Percentiles rank a stretch among this genome's conserved stretches.
These are phyloP conservation scores for Diaporthe eres DNA, from an alignment of 2,329 filamentous ascomycete genomes.

Conservation along the genomic window DNA sequence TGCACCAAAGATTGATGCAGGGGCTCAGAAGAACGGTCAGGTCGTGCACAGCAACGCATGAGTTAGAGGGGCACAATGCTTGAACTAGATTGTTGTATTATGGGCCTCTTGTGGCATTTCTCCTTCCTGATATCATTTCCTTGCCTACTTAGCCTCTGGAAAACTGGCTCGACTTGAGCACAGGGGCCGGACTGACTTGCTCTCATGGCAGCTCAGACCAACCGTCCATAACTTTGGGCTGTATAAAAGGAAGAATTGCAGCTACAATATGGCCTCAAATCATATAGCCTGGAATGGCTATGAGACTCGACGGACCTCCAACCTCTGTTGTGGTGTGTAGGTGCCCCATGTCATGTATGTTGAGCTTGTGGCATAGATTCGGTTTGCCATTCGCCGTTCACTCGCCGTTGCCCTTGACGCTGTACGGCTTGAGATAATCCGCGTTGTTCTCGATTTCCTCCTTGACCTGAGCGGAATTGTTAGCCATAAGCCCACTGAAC, in stretches of 20 bases:
- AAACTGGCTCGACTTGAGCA: not conserved
- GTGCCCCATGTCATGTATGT: not conserved
- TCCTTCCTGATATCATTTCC: not conserved
- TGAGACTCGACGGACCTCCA: not conserved
- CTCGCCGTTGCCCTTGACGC: conserved; percentile 62
- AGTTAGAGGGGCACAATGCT: not conserved
- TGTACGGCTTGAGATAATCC: conserved; percentile 85
- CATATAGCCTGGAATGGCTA: not conserved
- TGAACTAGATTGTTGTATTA: conserved; percentile 14
- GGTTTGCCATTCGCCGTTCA: not conserved
- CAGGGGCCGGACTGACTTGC: not conserved
- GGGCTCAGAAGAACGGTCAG: not conserved
- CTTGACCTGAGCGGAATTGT: conserved; percentile 75
- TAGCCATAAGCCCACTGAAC: not conserved
- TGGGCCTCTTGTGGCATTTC: not conserved
- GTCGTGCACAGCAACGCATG: not conserved
- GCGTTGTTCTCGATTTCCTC: conserved; percentile 90
- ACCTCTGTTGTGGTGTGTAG: not conserved
- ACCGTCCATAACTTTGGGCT: not conserved
- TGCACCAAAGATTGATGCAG: not conserved
- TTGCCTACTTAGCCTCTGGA: not conserved
- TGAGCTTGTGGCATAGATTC: not conserved
- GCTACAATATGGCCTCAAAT: conserved; percentile 9
- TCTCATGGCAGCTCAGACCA: not conserved
- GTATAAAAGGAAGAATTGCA: not conserved